Evolutionary conservation across 1,284 basidiomycete species (phyloP), one percentile per base, ranked within the genome.

Genomic region (Athelia sp.): DNA sequence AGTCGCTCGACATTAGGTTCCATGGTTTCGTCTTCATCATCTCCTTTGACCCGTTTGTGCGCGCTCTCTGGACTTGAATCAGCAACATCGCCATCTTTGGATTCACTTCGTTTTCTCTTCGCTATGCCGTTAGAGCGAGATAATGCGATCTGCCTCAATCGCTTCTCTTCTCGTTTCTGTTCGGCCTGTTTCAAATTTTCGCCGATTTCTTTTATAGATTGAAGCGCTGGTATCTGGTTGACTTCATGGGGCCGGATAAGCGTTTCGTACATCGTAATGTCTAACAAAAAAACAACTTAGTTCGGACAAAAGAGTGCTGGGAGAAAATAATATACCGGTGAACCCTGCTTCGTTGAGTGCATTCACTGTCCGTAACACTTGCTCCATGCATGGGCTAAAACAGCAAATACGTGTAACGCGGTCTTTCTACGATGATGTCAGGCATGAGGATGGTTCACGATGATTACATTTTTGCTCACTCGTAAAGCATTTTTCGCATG

Each of bases 341-440:
- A 98, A 99, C 3, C 94, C 93, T 14, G 88, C 76, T 13, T 90
- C 85, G 60, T 93, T 90, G 13, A 99, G 75, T 0, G 93, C 85
- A 38, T 76, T 80, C 43, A 97, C 93, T 10, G 96, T 98, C 55
- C 92, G 87, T 55, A 96, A 73, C 31, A 99, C 96, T 66, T 99
- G 96, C 67, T 99, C 96, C 66, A 99, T 94, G 70, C 96, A 99
- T 1, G 96, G 97, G 59, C 93, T 96, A 73, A 98, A 99, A 70
- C 95, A 98, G 70, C 96, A 99, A 70, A 98, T 94, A 35, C 91
- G 80, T 8, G 90, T 83, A 40, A 81, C 78, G 51, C 83, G 75
- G 66, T 94, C 89, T 71, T 89, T 89, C 91, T 95, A 66, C 45
- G 29, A 54, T 46, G 34, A 36, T 26, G 49, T 29, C 26, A 44